These are phyloP conservation scores for Penicillium sp. DNA, from an alignment of 2,329 filamentous ascomycete species.

Conservation along the genomic window DNA sequence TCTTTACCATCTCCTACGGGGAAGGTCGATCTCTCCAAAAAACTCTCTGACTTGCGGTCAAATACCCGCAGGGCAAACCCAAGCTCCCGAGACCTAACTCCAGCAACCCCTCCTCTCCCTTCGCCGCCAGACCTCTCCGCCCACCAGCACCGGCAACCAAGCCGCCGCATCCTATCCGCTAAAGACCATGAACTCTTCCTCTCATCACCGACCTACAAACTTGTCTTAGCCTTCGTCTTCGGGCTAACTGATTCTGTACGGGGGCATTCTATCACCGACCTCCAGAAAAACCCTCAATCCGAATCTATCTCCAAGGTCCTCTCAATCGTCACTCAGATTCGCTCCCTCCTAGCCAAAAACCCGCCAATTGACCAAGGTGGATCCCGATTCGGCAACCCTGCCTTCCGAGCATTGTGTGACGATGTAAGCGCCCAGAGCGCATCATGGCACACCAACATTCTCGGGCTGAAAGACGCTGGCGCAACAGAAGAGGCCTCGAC, in stretches of 20 bases:
- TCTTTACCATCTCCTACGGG: slow-evolving; percentile 19
- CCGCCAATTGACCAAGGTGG: slow-evolving; percentile 84
- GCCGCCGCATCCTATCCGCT: slow-evolving; percentile 75
- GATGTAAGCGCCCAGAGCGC: slow-evolving; percentile 42
- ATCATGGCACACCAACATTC: slow-evolving; percentile 44
- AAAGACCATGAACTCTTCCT: slow-evolving; percentile 81
- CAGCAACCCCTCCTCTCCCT: slow-evolving; percentile 72
- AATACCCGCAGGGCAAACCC: slow-evolving; percentile 34
- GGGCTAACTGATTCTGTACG: slow-evolving; percentile 77
- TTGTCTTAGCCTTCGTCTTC: slow-evolving; percentile 84
- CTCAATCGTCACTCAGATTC: slow-evolving; percentile 67
- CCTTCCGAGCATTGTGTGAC: slow-evolving; percentile 78
- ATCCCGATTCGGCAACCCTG: slow-evolving; percentile 91
- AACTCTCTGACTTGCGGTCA: slow-evolving; percentile 40
- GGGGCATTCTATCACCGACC: slow-evolving; percentile 38
- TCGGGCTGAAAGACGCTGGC: slow-evolving; percentile 39
- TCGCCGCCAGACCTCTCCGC: slow-evolving; percentile 62
- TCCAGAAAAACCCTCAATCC: slow-evolving; percentile 47
- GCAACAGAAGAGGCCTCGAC: slow-evolving; percentile 71
- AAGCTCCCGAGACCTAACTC: slow-evolving; percentile 56
- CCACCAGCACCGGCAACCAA: slow-evolving; percentile 65
- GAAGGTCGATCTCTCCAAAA: slow-evolving; percentile 43
- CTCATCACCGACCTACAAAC: slow-evolving; percentile 69
- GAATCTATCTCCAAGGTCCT: slow-evolving; percentile 64
- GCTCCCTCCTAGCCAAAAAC: slow-evolving; percentile 64